Evolutionary conservation across 371 early-diverging fungal species (phyloP).

Genomic region (Mortierella sp.): DNA sequence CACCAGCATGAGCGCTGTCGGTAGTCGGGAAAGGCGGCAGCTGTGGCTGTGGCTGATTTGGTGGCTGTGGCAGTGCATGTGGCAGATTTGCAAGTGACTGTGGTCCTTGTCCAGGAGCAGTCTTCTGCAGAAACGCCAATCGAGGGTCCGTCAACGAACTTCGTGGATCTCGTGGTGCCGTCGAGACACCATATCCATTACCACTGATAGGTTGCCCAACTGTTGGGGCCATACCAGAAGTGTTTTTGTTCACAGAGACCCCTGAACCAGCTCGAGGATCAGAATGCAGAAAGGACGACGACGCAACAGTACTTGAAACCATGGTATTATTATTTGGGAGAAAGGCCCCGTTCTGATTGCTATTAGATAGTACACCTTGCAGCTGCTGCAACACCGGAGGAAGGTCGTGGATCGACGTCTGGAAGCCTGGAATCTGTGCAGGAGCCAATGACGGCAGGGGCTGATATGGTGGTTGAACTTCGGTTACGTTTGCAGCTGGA

Average conservation of each 20-base stretch:
- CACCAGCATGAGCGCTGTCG: neutral
- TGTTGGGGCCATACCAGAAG: too few relatives aligned
- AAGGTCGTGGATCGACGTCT: slow-evolving; percentile 6
- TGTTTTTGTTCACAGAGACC: slow-evolving; percentile 1
- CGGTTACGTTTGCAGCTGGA: neutral
- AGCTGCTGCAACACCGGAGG: slow-evolving; percentile 48
- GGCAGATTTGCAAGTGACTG: too few relatives aligned
- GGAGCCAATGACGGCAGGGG: neutral
- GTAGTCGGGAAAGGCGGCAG: too few relatives aligned
- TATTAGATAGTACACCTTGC: slow-evolving; percentile 43
- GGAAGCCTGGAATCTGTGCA: slow-evolving; percentile 6
- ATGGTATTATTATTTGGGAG: slow-evolving; percentile 51
- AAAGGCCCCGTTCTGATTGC: slow-evolving; percentile 43
- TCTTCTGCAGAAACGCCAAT: slow-evolving; percentile 3
- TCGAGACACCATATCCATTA: neutral
- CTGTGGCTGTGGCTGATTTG: slow-evolving; percentile 25
- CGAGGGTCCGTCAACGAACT: slow-evolving; percentile 23
- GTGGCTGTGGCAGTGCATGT: slow-evolving; percentile 28
- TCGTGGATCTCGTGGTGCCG: slow-evolving; percentile 6
- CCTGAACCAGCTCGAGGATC: slow-evolving; percentile 12
- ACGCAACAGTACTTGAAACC: slow-evolving; percentile 28
- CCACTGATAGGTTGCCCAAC: too few relatives aligned
- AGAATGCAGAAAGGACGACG: slow-evolving; percentile 20
- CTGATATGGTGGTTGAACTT: neutral
- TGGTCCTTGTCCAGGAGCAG: too few relatives aligned